Conservation (phyloP, 2,329 filamentous ascomycete species). For the Colletotrichum siamense region DNA sequence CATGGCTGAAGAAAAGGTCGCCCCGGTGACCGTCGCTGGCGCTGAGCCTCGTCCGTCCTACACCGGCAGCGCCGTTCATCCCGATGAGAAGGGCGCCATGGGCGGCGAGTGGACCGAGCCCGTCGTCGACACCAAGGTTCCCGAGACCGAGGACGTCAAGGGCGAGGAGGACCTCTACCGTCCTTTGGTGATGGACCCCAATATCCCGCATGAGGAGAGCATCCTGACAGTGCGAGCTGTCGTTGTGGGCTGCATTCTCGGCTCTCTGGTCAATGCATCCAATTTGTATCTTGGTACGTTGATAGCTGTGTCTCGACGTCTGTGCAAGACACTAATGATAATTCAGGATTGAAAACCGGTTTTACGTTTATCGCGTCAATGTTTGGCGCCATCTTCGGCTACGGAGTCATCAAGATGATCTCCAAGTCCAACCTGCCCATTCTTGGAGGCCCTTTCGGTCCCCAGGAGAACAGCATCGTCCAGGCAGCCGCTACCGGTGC, state of each 20-base stretch:
- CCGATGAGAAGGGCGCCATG: slow-evolving; percentile 19
- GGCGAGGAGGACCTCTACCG: slow-evolving; percentile 44
- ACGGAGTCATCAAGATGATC: slow-evolving; percentile 61
- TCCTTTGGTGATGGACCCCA: slow-evolving; percentile 41
- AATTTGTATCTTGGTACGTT: slow-evolving; percentile 58
- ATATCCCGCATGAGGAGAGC: slow-evolving; percentile 44
- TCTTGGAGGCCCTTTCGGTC: slow-evolving; percentile 60
- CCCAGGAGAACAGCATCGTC: slow-evolving; percentile 67
- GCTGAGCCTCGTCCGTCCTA: slow-evolving; percentile 5
- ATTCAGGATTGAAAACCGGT: slow-evolving; percentile 53
- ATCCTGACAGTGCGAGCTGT: slow-evolving; percentile 63
- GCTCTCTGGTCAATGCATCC: slow-evolving; percentile 65
- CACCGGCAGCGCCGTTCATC: background rate
- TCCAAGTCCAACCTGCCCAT: slow-evolving; percentile 54
- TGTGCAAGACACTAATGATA: background rate
- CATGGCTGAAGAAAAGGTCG: slow-evolving; percentile 9
- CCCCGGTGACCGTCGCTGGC: background rate
- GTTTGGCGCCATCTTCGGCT: slow-evolving; percentile 64
- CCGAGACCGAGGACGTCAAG: slow-evolving; percentile 31
- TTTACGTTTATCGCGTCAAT: slow-evolving; percentile 55
- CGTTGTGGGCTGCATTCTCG: slow-evolving; percentile 58
- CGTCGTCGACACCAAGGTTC: slow-evolving; percentile 27
- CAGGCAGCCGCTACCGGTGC: slow-evolving; percentile 65
- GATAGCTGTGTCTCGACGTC: background rate
- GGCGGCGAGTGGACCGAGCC: slow-evolving; percentile 24